Evolutionary conservation across 352 stramenopile genomes (phyloP).

Genomic region (Phytophthora brassicae): DNA sequence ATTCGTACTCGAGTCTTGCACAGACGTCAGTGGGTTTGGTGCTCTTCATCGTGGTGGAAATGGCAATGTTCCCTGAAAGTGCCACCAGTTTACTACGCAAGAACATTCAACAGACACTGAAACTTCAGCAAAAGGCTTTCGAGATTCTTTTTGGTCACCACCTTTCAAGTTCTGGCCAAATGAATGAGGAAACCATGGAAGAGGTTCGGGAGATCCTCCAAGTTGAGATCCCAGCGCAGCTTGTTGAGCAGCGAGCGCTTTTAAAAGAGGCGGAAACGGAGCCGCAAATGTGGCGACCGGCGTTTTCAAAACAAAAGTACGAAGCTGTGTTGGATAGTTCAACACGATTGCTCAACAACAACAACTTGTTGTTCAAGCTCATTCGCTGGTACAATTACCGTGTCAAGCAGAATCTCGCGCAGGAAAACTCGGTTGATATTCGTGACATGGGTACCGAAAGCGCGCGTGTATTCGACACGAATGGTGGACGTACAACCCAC

Average conservation of each 20-base stretch:
- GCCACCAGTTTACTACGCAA: conserved; percentile 60
- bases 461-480: conserved; percentile 22
- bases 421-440: conserved; percentile 51
- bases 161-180: conserved; percentile 47
- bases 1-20: conserved; percentile 75
- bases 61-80: conserved; percentile 69
- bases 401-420: conserved; percentile 45
- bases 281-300: conserved; percentile 65
- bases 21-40: conserved; percentile 79
- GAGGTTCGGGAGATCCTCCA: conserved; percentile 62
- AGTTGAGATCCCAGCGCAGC: conserved; percentile 51
- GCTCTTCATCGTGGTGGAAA: conserved; percentile 77
- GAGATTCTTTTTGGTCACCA: conserved; percentile 73
- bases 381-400: conserved; percentile 79
- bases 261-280: conserved; percentile 64
- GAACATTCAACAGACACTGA: conserved; percentile 78
- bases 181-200: conserved; percentile 56
- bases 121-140: conserved; percentile 64
- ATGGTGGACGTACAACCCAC: conserved; percentile 37
- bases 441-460: conserved; percentile 33
- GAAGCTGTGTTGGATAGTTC: conserved; percentile 60
- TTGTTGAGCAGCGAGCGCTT: conserved; percentile 63
- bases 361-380: conserved; percentile 80
- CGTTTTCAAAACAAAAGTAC: conserved; percentile 81
- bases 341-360: conserved; percentile 78